phyloP scores from a whole-genome alignment of 2,329 filamentous ascomycete species.

The Monosporascus ibericus region DNA sequence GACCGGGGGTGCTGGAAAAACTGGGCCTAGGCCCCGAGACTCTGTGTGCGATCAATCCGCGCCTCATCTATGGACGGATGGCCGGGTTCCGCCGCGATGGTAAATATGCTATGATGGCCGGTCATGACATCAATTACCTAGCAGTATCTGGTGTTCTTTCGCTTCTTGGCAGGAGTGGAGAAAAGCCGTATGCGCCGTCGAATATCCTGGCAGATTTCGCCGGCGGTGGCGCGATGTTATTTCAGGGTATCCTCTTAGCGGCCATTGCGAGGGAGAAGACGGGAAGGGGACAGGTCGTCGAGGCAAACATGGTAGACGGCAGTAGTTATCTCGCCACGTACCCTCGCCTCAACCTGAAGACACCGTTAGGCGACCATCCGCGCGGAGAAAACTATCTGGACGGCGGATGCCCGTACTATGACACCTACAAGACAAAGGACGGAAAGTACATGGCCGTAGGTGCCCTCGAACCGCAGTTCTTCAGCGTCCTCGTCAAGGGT shows the following conservation, averaged over 20 bases:
- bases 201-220: constrained; percentile 91
- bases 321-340: constrained; percentile 72
- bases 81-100: constrained; percentile 87
- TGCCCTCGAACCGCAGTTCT: constrained; percentile 85
- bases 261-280: constrained; percentile 58
- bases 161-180: constrained; percentile 64
- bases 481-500: constrained; percentile 58
- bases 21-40: constrained; percentile 69
- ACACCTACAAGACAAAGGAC: constrained; percentile 80
- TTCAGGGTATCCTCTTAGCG: constrained; percentile 77
- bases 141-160: constrained; percentile 76
- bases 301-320: constrained; percentile 96
- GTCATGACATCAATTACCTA: constrained; percentile 95
- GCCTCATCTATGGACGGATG: constrained; percentile 77
- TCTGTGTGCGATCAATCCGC: constrained; percentile 62
- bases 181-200: constrained; percentile 69
- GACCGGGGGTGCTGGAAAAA: constrained; percentile 83
- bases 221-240: constrained; percentile 76
- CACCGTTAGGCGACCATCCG: constrained; percentile 52
- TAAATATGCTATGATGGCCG: constrained; percentile 79
- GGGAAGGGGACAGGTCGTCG: constrained; percentile 79
- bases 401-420: constrained; percentile 81
- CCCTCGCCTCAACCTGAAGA: constrained; percentile 62
- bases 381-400: constrained; percentile 77
- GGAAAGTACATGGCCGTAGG: constrained; percentile 81